Evolutionary conservation across 2,329 filamentous ascomycete genomes (phyloP).

Genomic region (Thielaviopsis musarum): DNA sequence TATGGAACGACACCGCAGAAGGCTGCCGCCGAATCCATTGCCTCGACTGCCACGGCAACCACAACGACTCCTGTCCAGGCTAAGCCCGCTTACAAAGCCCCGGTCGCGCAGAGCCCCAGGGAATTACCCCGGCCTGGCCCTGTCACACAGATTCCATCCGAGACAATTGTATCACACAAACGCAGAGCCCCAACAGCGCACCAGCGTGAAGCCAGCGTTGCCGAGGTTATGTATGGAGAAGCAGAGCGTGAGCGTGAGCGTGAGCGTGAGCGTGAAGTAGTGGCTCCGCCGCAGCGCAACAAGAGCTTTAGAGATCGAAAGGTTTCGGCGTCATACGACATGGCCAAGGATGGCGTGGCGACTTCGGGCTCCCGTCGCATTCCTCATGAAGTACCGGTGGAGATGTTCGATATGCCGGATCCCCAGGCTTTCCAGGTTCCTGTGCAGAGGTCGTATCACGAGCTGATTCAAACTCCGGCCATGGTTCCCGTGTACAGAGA

Average conservation of each 20-base stretch:
- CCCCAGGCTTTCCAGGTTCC: background rate
- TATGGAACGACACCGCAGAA: constrained; percentile 4
- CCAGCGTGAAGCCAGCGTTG: background rate
- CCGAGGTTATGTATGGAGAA: background rate
- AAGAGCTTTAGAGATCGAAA: constrained; percentile 7
- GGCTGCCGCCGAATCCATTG: background rate
- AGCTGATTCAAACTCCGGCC: background rate
- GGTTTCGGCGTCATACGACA: constrained; percentile 1
- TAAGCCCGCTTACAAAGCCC: background rate
- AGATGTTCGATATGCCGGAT: constrained; percentile 2
- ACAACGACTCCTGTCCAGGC: constrained; percentile 3
- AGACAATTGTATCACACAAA: constrained; percentile 5
- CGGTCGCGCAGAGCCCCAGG: constrained; percentile 2
- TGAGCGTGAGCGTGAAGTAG: background rate
- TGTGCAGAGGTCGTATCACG: background rate
- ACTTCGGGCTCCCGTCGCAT: constrained; percentile 6
- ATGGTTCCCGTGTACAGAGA: background rate
- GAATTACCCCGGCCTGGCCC: background rate
- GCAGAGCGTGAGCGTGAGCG: background rate
- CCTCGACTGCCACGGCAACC: background rate
- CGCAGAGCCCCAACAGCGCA: background rate
- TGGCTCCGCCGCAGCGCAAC: background rate
- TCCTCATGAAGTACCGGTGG: background rate
- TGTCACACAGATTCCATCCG: background rate
- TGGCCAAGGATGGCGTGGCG: background rate